Base-by-base conservation (phyloP, 2,329 filamentous ascomycete species). In the Sclerotinia spermophila region DNA sequence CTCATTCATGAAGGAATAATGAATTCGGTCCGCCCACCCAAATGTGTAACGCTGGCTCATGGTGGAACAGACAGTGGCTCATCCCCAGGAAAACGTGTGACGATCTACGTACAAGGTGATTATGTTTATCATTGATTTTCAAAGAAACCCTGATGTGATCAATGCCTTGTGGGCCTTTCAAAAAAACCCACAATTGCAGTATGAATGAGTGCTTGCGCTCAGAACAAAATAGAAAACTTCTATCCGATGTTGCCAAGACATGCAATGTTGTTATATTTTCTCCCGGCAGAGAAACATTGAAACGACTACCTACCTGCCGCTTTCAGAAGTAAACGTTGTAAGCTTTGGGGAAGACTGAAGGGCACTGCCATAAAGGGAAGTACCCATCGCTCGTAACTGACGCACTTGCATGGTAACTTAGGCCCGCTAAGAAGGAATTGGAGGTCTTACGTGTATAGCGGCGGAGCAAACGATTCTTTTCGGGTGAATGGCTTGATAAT, bases 51-150 rank as follows among this genome's bases (percentile, higher is more conserved):
- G 10, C n/a, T 65, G 24, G 45, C 61, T 51, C 15, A 30, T 53
- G 51, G 61, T 65, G 61, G 61, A 30, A 65, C 61, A 24, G 61
- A 65, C 61, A 24, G 61, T 65, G 60, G 33, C 33, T 30, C 33
- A 45, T 30, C 33, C 24, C 33, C 62, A 40, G 45, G 35, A 65
- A 53, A 65, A 33, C 17, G 17, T 40, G 62, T 53, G 33, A 51
- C 45, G 61, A 65, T 65, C 61, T 27, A 38, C 56, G 35, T 59
- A 64, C 61, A 65, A 40, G 61, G 35, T 65, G 62, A 40, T 65
- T 24, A 51, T 40, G 17, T 65, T 53, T 30, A 53, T 53, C 45
- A 53, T 24, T 21, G 24, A 62, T 15, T 33, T 11, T 62, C 40
- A 24, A 27, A n/a, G 30, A 62, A 21, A 62, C n/a, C 44, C 30